These are phyloP conservation scores for Pichia scutulata DNA, from an alignment of 805 yeast genomes.

Conservation along the genomic window DNA sequence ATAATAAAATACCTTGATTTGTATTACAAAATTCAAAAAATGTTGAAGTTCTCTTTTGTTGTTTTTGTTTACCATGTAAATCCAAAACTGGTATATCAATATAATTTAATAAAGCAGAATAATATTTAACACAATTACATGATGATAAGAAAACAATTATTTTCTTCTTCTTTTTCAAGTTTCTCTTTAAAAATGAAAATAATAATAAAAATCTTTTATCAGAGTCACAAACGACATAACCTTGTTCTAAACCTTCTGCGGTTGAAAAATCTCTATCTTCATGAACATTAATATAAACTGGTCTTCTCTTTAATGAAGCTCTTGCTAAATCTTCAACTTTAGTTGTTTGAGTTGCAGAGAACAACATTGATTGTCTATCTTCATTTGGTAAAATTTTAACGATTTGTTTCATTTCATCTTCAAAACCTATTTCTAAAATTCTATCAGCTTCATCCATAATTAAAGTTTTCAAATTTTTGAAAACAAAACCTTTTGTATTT, in stretches of 20 bases:
- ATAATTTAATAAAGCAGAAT: conserved; percentile 89
- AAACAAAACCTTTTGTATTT: conserved; percentile 88
- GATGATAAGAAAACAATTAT: conserved; percentile 92
- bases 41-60: conserved; percentile 96
- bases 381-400: conserved; percentile 88
- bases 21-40: conserved; percentile 98
- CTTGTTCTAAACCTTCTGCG: conserved; percentile 96
- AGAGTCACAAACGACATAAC: conserved; percentile 95
- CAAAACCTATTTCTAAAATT: conserved; percentile 95
- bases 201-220: conserved; percentile 86
- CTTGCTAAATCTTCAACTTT: conserved; percentile 98
- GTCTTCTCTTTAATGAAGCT: conserved; percentile 90
- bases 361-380: conserved; percentile 92
- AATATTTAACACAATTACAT: conserved; percentile 94
- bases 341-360: conserved; percentile 99
- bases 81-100: conserved; percentile 96
- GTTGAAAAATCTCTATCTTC: conserved; percentile 78
- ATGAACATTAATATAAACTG: conserved; percentile 88
- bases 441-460: conserved; percentile 98
- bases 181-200: conserved; percentile 90
- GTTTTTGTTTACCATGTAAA: conserved; percentile 96
- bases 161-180: conserved; percentile 86
- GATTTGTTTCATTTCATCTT: conserved; percentile 97
- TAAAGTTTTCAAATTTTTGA: conserved; percentile 88
- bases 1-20: conserved; percentile 81